Conservation (phyloP, 2,329 filamentous ascomycete species). For the Ophiostoma perfectum region DNA sequence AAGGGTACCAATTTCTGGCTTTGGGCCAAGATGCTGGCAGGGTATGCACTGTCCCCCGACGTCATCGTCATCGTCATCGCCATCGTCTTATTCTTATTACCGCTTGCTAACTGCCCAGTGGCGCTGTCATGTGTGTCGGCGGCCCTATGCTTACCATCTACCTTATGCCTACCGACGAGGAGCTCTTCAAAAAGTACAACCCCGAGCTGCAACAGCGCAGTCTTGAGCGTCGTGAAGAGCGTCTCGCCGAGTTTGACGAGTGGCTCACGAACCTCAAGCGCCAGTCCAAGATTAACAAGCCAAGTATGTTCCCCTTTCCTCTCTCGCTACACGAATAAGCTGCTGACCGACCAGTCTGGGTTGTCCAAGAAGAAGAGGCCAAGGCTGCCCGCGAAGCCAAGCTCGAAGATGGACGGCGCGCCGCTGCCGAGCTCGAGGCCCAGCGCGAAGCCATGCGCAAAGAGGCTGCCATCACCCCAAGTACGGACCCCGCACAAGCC, state of each 20-base stretch:
- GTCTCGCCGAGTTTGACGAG: slow-evolving; percentile 80
- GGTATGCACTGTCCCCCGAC: slow-evolving; percentile 43
- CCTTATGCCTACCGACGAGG: slow-evolving; percentile 79
- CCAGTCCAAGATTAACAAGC: slow-evolving; percentile 85
- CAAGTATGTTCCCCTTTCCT: slow-evolving; percentile 55
- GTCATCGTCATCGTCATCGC: slow-evolving; percentile 12
- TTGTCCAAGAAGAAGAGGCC: slow-evolving; percentile 47
- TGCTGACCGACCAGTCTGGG: slow-evolving; percentile 40
- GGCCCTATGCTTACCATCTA: slow-evolving; percentile 80
- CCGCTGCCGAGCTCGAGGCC: slow-evolving; percentile 40
- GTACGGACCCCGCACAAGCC: neutral
- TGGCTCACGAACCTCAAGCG: slow-evolving; percentile 82
- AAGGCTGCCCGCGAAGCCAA: slow-evolving; percentile 39
- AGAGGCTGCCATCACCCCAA: slow-evolving; percentile 39
- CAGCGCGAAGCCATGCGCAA: slow-evolving; percentile 46
- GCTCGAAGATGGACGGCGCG: slow-evolving; percentile 34
- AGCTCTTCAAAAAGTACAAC: slow-evolving; percentile 87
- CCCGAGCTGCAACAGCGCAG: slow-evolving; percentile 87
- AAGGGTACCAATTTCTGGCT: slow-evolving; percentile 51
- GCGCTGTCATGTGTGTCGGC: slow-evolving; percentile 66
- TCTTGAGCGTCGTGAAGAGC: slow-evolving; percentile 69
- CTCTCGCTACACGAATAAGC: neutral
- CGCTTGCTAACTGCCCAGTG: slow-evolving; percentile 45
- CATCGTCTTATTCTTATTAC: neutral
- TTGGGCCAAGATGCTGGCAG: slow-evolving; percentile 64